Conservation (phyloP, 1,284 basidiomycete species). For the Moesziomyces parantarcticus region DNA sequence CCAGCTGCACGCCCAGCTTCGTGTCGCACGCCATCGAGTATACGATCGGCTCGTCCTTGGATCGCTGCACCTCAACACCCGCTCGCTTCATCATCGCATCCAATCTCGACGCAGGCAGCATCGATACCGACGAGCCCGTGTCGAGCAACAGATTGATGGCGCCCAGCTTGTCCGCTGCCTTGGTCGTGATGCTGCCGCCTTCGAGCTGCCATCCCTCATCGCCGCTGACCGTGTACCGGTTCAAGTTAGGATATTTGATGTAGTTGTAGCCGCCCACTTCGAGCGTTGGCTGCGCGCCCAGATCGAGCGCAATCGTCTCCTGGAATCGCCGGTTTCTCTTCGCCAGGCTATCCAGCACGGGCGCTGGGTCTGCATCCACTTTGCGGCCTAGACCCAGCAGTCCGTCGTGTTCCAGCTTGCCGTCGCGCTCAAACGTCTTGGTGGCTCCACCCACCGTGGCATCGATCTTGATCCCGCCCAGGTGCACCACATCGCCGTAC, state of each 20-base stretch:
- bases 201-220: slow-evolving; percentile 29
- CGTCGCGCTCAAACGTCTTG: slow-evolving; percentile 34
- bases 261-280: slow-evolving; percentile 40
- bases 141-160: slow-evolving; percentile 28
- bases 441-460: slow-evolving; percentile 29
- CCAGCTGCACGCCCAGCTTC: slow-evolving; percentile 25
- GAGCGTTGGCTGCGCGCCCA: slow-evolving; percentile 12
- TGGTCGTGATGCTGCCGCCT: slow-evolving; percentile 14
- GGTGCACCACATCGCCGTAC: slow-evolving; percentile 17
- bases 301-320: slow-evolving; percentile 17
- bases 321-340: slow-evolving; percentile 4
- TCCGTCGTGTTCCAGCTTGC: slow-evolving; percentile 34
- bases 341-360: slow-evolving; percentile 14
- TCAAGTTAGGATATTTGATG: slow-evolving; percentile 19
- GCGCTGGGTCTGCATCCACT: slow-evolving; percentile 5
- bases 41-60: slow-evolving; percentile 21
- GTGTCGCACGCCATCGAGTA: slow-evolving; percentile 42
- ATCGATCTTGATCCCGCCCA: slow-evolving; percentile 1
- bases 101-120: slow-evolving; percentile 26
- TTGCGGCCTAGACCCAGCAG: slow-evolving; percentile 27
- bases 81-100: slow-evolving; percentile 32
- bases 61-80: slow-evolving; percentile 17
- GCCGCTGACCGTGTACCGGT: slow-evolving; percentile 10
- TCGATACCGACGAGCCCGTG: slow-evolving; percentile 37
- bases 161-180: not conserved